A percentile compares a stretch with the other conserved stretches of the same genome.
These are phyloP conservation scores for Pseudodiploospora longispora DNA, from an alignment of 2,329 filamentous ascomycete genomes.

Conservation along the genomic window DNA sequence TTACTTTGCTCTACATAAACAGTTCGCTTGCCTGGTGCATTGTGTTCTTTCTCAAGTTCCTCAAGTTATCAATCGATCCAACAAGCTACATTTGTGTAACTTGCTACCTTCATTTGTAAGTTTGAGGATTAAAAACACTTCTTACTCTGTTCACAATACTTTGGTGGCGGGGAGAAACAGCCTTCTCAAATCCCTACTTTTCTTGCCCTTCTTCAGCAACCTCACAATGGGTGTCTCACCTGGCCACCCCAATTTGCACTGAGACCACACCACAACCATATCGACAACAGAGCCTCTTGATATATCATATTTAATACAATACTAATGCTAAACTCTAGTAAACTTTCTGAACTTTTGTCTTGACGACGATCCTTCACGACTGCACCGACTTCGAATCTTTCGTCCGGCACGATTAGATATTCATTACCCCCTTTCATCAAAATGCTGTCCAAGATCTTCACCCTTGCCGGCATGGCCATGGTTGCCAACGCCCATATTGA, in stretches of 20 bases:
- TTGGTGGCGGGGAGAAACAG: not conserved
- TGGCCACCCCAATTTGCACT: not conserved
- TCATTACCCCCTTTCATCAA: conserved; percentile 24
- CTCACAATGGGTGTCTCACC: not conserved
- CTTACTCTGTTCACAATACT: not conserved
- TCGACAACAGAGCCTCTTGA: not conserved
- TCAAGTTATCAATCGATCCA: conserved; percentile 12
- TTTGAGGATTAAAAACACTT: not conserved
- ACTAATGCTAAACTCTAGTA: not conserved
- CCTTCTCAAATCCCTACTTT: not conserved
- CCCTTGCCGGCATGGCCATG: conserved; percentile 49
- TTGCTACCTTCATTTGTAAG: conserved; percentile 6
- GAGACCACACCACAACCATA: not conserved
- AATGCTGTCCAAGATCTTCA: conserved; percentile 43
- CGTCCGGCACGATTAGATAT: conserved; percentile 25
- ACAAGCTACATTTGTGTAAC: conserved; percentile 6
- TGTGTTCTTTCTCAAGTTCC: conserved; percentile 13
- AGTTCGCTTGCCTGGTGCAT: conserved; percentile 3
- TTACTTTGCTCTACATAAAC: conserved; percentile 9
- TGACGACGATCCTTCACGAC: conserved; percentile 19
- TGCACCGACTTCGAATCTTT: conserved; percentile 11
- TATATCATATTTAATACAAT: conserved; percentile 1
- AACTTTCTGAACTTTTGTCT: conserved; percentile 7
- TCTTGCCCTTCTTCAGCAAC: not conserved
- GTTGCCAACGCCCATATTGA: conserved; percentile 66